Evolutionary conservation across 345 rosid genomes (phyloP).

Genomic region (Populus nigra): DNA sequence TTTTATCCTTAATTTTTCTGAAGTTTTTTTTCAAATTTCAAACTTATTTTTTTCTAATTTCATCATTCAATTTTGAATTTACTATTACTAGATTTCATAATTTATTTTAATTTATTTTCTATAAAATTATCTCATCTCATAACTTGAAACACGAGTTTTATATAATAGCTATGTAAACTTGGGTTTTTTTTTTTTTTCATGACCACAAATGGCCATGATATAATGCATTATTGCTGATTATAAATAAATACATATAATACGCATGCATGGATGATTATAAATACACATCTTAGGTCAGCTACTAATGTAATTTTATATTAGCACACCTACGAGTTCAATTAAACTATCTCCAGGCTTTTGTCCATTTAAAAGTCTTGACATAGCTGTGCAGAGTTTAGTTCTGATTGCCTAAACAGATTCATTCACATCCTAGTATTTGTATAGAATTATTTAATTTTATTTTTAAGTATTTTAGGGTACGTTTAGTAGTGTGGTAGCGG

Average conservation of each 20-base stretch:
- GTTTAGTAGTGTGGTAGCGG: no score
- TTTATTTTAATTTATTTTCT: no score
- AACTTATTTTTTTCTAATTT: no score
- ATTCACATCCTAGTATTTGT: neutral
- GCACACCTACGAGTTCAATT: neutral
- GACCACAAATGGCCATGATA: neutral
- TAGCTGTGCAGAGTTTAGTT: neutral
- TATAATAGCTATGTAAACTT: no score
- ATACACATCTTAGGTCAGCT: slow-evolving; percentile 11
- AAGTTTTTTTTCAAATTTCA: no score
- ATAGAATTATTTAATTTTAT: neutral
- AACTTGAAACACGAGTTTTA: no score
- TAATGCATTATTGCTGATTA: slow-evolving; percentile 5
- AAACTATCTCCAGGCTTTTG: neutral
- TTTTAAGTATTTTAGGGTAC: neutral
- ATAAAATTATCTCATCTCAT: no score
- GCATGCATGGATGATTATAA: neutral
- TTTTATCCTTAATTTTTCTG: no score
- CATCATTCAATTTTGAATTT: no score
- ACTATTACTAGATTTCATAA: no score
- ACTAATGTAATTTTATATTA: neutral
- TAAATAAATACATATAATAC: no score
- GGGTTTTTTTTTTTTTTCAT: no score
- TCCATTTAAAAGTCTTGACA: neutral
- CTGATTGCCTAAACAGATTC: neutral